These are phyloP conservation scores for Aspergillus persii DNA, from an alignment of 2,329 filamentous ascomycete species.

Conservation along the genomic window DNA sequence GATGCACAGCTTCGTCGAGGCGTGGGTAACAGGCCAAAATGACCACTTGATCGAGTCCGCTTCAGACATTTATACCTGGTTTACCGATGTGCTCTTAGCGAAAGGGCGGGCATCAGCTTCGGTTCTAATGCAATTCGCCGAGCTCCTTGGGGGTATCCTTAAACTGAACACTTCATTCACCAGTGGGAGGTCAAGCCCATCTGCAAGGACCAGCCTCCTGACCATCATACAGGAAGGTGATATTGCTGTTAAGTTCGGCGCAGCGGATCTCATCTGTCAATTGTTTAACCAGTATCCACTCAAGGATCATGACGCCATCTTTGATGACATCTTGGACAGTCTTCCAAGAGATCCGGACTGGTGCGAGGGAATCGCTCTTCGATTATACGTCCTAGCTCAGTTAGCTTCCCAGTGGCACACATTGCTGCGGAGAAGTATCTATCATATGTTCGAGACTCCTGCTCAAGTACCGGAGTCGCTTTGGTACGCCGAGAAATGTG, in stretches of 20 bases:
- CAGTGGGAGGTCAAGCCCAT: conserved; percentile 57
- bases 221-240: conserved; percentile 65
- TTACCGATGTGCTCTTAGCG: conserved; percentile 65
- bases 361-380: conserved; percentile 79
- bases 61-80: conserved; percentile 75
- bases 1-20: conserved; percentile 60
- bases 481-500: conserved; percentile 69
- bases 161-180: conserved; percentile 67
- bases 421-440: conserved; percentile 79
- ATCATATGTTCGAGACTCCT: conserved; percentile 90
- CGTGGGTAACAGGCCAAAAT: conserved; percentile 60
- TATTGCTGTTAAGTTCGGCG: conserved; percentile 71
- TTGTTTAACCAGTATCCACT: conserved; percentile 83
- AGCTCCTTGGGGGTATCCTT: conserved; percentile 69
- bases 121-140: conserved; percentile 65
- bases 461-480: conserved; percentile 65
- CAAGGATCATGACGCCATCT: conserved; percentile 76
- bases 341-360: conserved; percentile 72
- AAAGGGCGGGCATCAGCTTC: conserved; percentile 68
- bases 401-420: conserved; percentile 84
- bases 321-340: conserved; percentile 76
- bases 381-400: conserved; percentile 71
- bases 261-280: conserved; percentile 66
- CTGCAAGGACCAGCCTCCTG: conserved; percentile 70
- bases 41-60: conserved; percentile 64